Base-by-base conservation (phyloP, 257 asterid species). In the Coffea eugenioides region DNA sequence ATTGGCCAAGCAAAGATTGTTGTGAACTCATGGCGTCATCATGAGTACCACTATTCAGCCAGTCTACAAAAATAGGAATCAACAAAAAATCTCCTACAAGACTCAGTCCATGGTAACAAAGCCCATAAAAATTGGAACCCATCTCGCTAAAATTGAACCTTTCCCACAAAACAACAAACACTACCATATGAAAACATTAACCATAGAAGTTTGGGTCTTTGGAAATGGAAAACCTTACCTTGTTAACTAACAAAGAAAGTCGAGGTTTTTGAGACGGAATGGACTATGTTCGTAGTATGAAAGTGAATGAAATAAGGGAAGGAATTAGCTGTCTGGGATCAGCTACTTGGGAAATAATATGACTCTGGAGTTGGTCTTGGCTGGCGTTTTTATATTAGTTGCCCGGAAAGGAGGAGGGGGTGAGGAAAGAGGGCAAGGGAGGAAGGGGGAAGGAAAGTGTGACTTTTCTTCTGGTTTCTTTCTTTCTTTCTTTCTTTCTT, bases 391-490 rank as follows among this genome's bases (percentile, higher is more conserved):
- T 91, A 90, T 84, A 89, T 86, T 75, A 76, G 77, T 56, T 34
- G 73, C 13, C 27, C 23, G 68, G 8, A 61, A 43, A 59, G 34
- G 71, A 36, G 77, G 76, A 78, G 56, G 77, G 79, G 49, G 64
- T 73, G 69, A 80, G 92, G 98, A 92, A 92, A 84, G 92, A 4
- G 46, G 45, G 69, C 31, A 64, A 36, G 77, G 4, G 16, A 75
- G 67, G 76, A 78, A 67, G 77, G 79, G 49, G 70, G 79, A 71
- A 80, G 92, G 98, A 92, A 92, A 84, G 92, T 85, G 96, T 75
- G 93, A 88, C 89, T 88, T 86, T 86, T 88, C 92, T 89, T 90
- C 89, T 79, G 75, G 77, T 85, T 79, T 52, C 68, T 78, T 74
- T 66, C 64, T 80, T 54, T 54, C 12, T 64, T 73, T 79, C 41